Evolutionary conservation across 495 filamentous ascomycete species (phyloP), one percentile per base, ranked within the genome.

Genomic region (Penicillium psychrofluorescens): DNA sequence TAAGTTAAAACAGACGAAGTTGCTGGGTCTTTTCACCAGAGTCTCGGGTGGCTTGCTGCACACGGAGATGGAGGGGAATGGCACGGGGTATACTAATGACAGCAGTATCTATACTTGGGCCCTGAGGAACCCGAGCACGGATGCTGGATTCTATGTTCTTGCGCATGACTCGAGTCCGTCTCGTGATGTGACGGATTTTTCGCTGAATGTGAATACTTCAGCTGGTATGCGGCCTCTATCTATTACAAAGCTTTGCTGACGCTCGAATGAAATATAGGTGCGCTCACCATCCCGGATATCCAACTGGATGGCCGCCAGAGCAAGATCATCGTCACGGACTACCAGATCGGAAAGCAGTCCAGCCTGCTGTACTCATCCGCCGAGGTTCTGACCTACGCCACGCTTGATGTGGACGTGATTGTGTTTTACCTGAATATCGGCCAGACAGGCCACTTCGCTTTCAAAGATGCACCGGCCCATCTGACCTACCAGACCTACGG

Each of bases 271-370:
- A n/a, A 29, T 27, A 15, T 11, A 59, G 63, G 58, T 1, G 47
- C 59, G 7, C 44, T 85, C 16, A 70, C 69, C 0, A 71, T 88
- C 30, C 81, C 84, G 0, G 76, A 79, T 10, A 71, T 89, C 8
- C 76, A 72, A 1, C 63, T 89, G 1, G 71, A 74, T 49, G 85
- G 85, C 0, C 72, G 84, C 16, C 86, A 90, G 48, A 83, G 81
- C 6, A 86, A 87, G 50, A 74, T 81, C 42, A 75, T 84, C 40
- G 78, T 87, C 22, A 83, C 81, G 6, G 83, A 90, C 52, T 89
- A 88, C 48, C 63, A 73, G 15, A 55, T 88, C 39, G 75, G 74
- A 6, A 48, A 50, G 1, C 64, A 66, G 8, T 59, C 65, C 2
- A 77, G 61, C 4, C 53, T 89, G 6, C 65, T 87, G 2, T 88